A percentile compares a stretch with the other conserved stretches of the same genome.
phyloP scores from a whole-genome alignment of 345 rosid species.

The Euclidium syriacum region DNA sequence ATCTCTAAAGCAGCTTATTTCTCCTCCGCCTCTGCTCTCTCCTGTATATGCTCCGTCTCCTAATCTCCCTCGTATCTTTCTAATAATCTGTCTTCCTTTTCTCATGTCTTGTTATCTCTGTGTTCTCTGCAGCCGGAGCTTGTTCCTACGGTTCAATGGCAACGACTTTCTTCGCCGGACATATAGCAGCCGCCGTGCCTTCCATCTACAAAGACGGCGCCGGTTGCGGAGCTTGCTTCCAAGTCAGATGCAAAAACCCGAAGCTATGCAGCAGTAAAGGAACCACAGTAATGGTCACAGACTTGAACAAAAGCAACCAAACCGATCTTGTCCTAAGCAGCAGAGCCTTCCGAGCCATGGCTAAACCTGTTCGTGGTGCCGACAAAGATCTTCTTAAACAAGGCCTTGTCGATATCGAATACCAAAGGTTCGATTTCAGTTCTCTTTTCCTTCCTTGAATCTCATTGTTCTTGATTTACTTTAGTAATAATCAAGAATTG shows the following conservation, averaged over 20 bases:
- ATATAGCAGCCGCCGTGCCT: constrained; percentile 66
- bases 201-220: constrained; percentile 80
- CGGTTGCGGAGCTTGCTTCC: constrained; percentile 90
- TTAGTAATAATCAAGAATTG: background rate
- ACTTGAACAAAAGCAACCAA: constrained; percentile 52
- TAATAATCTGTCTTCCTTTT: constrained; percentile 3
- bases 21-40: constrained; percentile 61
- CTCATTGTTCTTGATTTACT: no score
- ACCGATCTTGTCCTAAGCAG: constrained; percentile 81
- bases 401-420: constrained; percentile 63
- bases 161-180: constrained; percentile 52
- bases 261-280: constrained; percentile 57
- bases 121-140: constrained; percentile 77
- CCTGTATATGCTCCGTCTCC: constrained; percentile 49
- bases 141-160: constrained; percentile 85
- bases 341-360: constrained; percentile 82
- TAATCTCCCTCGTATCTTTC: background rate
- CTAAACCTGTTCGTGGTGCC: constrained; percentile 40
- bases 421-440: constrained; percentile 50
- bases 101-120: constrained; percentile 21
- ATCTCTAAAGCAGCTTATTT: constrained; percentile 62
- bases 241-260: constrained; percentile 74
- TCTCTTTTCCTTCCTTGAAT: background rate
- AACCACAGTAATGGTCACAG: constrained; percentile 60
- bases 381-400: constrained; percentile 45